Evolutionary conservation across 768 basidiomycete genomes (phyloP), one percentile per base, ranked within the genome.

Genomic region (Mrakia gelida): DNA sequence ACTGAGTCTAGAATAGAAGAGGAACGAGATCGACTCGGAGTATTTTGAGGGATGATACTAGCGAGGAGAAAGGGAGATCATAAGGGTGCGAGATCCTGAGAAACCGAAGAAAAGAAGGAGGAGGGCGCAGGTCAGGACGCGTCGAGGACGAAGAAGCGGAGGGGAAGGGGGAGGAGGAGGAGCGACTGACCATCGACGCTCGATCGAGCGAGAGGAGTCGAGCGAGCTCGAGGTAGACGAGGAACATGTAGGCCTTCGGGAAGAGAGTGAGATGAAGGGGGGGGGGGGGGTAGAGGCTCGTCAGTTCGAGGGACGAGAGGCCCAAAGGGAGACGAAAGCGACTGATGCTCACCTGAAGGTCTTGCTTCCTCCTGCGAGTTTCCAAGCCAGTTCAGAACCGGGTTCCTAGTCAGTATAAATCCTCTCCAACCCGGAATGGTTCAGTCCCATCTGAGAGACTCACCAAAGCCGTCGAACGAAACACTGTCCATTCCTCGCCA

Each of bases 401-500:
- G 45, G 7, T 8, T 6, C 45, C 15, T 2, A 45, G 45, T 45
- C 45, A 45, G 45, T 8, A 3, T 3, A 38, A 38, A n/a, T n/a
- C n/a, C 38, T 38, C 38, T 38, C 8, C 38, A 38, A 38, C 38
- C 38, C 38, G 38, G 38, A 38, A 38, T 3, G 38, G 11, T 13
- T 10, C 15, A 16, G 15, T 10, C 11, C 45, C 45, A 6, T 10
- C 45, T 45, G 4, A 3, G 15, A 10, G 45, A 52, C 49, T 52
- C 49, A 52, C 90, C 91, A 82, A 86, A 89, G 7, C 74, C 82
- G 76, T 84, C 81, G 75, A 88, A 89, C 90, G 90, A 91, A 43
- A 86, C 84, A 54, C 86, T 85, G 0, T 91, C 90, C 0, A 41
- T 87, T 86, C 3, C 82, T 72, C 0, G 90, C 91, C 61, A 92